A percentile compares a stretch with the other conserved stretches of the same genome.
Conservation (phyloP, 352 stramenopile species). For the Phytophthora crassamura region DNA sequence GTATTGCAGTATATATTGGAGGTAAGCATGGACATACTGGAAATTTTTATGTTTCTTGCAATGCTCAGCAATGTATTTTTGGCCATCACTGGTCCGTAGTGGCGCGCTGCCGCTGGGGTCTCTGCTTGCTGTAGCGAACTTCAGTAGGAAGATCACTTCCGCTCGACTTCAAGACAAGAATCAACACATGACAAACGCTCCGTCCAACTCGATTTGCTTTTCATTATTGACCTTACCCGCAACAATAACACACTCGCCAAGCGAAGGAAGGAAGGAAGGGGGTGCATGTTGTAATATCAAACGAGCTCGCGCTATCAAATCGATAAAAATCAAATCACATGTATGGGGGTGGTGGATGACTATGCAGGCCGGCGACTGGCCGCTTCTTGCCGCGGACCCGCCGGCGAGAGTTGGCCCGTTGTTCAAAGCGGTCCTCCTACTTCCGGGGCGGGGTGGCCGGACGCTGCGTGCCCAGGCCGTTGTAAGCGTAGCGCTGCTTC, state of each 20-base stretch:
- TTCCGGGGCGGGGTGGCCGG: constrained; percentile 65
- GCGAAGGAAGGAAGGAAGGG: constrained; percentile 14
- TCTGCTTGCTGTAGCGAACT: no score
- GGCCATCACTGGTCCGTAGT: no score
- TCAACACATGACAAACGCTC: no score
- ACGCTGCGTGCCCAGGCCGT: constrained; percentile 64
- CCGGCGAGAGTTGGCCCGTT: constrained; percentile 10
- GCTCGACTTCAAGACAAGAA: neutral
- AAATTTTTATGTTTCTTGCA: no score
- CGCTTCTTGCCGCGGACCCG: constrained; percentile 19
- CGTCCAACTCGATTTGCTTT: no score
- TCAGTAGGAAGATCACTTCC: neutral
- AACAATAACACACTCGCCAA: neutral
- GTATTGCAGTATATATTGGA: no score
- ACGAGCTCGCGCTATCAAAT: constrained; percentile 38
- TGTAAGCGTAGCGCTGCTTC: constrained; percentile 83
- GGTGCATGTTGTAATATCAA: constrained; percentile 39
- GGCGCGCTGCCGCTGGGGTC: no score
- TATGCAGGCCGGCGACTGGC: constrained; percentile 28
- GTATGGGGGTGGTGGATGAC: constrained; percentile 43
- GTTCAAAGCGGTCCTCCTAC: constrained; percentile 33
- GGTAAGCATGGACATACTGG: no score
- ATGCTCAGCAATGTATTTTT: no score
- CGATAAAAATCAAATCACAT: constrained; percentile 51
- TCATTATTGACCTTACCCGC: no score